Conservation (phyloP, 192 early-diverging fungal genomes). For the Oehlia diaphana region DNA sequence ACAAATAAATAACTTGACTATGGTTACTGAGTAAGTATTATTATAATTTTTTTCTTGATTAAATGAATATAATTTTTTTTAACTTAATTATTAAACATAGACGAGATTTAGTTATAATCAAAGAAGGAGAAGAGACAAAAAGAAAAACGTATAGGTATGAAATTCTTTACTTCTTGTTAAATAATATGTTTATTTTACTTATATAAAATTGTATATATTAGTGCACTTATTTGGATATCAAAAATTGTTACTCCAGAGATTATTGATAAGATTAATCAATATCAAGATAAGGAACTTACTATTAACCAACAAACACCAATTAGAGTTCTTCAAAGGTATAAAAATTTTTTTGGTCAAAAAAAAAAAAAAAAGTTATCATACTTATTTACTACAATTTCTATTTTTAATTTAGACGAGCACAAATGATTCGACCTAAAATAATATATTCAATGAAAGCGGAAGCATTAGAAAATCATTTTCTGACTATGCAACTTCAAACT, state of each 20-base stretch:
- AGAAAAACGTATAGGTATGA: constrained; percentile 59
- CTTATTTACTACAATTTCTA: too few species aligned
- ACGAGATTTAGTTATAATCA: constrained; percentile 61
- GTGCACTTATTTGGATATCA: constrained; percentile 70
- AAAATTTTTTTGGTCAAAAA: background rate
- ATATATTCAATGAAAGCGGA: constrained; percentile 52
- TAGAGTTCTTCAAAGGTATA: constrained; percentile 69
- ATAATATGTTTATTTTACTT: background rate
- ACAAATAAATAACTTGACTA: constrained; percentile 50
- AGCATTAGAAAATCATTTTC: constrained; percentile 52
- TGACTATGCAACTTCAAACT: constrained; percentile 70
- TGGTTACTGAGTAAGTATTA: constrained; percentile 42
- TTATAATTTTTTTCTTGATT: too few species aligned
- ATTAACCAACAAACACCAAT: constrained; percentile 72
- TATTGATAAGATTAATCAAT: constrained; percentile 53
- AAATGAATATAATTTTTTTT: too few species aligned
- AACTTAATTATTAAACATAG: constrained; percentile 7
- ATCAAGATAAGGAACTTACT: constrained; percentile 46
- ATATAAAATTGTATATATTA: constrained; percentile 13
- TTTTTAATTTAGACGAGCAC: constrained; percentile 44
- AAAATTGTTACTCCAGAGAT: constrained; percentile 49
- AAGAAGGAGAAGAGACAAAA: constrained; percentile 76
- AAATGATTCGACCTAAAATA: constrained; percentile 57
- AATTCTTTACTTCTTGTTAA: too few species aligned
- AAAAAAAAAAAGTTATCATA: too few species aligned